phyloP scores from a whole-genome alignment of 805 yeast species.

The Metschnikowia rubicola region DNA sequence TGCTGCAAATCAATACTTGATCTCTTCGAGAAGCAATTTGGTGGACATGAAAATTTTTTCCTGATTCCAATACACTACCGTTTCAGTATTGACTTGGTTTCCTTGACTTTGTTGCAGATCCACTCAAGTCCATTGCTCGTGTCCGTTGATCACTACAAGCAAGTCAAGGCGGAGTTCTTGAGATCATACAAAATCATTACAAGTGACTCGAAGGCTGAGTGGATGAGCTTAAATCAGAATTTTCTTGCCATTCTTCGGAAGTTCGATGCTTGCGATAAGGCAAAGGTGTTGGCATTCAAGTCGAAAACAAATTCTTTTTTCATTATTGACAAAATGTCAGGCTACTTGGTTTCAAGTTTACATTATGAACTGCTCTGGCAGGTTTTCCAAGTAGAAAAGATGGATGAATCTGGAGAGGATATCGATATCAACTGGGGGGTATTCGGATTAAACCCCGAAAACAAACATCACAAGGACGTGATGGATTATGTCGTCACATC shows the following conservation, averaged over 20 bases:
- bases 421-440: conserved; percentile 24
- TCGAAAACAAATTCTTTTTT: conserved; percentile 20
- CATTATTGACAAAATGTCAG: conserved; percentile 32
- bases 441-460: conserved; percentile 26
- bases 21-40: conserved; percentile 23
- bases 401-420: background rate
- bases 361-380: conserved; percentile 40
- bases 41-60: conserved; percentile 19
- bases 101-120: conserved; percentile 31
- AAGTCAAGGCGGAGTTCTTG: conserved; percentile 12
- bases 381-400: conserved; percentile 27
- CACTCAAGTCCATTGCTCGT: conserved; percentile 14
- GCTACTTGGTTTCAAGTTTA: conserved; percentile 34
- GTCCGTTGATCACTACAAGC: conserved; percentile 10
- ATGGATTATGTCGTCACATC: conserved; percentile 11
- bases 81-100: conserved; percentile 34
- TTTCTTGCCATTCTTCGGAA: conserved; percentile 14
- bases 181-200: conserved; percentile 12
- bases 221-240: conserved; percentile 10
- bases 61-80: conserved; percentile 41
- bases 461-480: conserved; percentile 10
- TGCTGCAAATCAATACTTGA: conserved; percentile 29
- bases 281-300: conserved; percentile 5
- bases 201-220: conserved; percentile 5
- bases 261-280: conserved; percentile 11